Evolutionary conservation across 2,329 filamentous ascomycete genomes (phyloP).

Genomic region (Colletotrichum incanum): DNA sequence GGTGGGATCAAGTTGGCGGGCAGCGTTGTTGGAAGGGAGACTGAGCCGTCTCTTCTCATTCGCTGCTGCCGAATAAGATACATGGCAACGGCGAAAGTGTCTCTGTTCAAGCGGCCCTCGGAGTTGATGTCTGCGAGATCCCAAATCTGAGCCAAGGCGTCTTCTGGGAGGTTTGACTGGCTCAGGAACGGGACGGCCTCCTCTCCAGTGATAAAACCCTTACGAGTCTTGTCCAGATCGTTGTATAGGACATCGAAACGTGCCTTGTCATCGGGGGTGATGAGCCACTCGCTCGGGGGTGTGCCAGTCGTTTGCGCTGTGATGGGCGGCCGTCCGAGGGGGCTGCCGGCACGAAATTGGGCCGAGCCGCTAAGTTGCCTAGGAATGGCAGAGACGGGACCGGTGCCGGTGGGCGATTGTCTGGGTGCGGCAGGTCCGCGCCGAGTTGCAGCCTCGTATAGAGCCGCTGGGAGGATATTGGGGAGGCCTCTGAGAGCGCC

Average conservation of each 20-base stretch:
- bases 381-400: constrained; percentile 79
- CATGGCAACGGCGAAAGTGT: constrained; percentile 98
- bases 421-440: constrained; percentile 63
- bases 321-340: constrained; percentile 67
- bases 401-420: constrained; percentile 66
- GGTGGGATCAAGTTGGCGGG: constrained; percentile 89
- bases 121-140: constrained; percentile 96
- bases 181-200: constrained; percentile 96
- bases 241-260: constrained; percentile 91
- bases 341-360: constrained; percentile 75
- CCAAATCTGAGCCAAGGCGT: constrained; percentile 94
- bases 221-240: constrained; percentile 84
- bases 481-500: constrained; percentile 86
- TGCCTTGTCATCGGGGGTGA: constrained; percentile 86
- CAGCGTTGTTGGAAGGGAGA: constrained; percentile 80
- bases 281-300: constrained; percentile 78
- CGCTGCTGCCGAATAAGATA: constrained; percentile 94
- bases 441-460: constrained; percentile 92
- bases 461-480: constrained; percentile 82
- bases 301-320: constrained; percentile 59
- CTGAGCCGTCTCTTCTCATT: constrained; percentile 74
- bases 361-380: constrained; percentile 84
- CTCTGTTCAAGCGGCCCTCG: constrained; percentile 85
- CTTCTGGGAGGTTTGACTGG: constrained; percentile 91
- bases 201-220: constrained; percentile 91